Conservation (phyloP, 169 alveolate species). For the Pseudocohnilembus persalinus region DNA sequence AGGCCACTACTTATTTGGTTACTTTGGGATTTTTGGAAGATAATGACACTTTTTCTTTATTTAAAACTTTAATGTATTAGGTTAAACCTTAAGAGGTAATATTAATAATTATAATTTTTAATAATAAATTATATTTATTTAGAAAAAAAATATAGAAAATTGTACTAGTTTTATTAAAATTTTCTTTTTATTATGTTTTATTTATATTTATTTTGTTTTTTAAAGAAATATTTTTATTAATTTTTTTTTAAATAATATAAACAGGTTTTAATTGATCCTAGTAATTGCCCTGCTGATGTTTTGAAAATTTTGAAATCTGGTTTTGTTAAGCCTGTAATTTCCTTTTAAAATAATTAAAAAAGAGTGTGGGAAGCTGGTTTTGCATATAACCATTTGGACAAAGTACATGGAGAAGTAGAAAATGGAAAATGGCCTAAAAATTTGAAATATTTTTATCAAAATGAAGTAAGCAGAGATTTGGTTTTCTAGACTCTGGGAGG, state of each 20-base stretch:
- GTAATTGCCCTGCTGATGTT: constrained; percentile 45
- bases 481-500: constrained; percentile 68
- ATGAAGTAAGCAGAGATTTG: constrained; percentile 42
- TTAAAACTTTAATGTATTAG: constrained; percentile 74
- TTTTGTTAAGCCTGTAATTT: constrained; percentile 53
- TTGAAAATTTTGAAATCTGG: constrained; percentile 53
- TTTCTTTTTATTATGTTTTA: too few species aligned
- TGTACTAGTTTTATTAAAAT: too few species aligned
- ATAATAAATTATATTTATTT: too few species aligned
- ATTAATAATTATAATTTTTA: too few species aligned
- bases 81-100: constrained; percentile 81
- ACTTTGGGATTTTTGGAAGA: constrained; percentile 79
- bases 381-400: constrained; percentile 39
- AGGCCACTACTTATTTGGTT: constrained; percentile 79
- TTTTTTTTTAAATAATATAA: too few species aligned
- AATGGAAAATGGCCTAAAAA: constrained; percentile 15
- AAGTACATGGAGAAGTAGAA: constrained; percentile 26
- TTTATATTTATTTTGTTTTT: too few species aligned
- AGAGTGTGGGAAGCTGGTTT: constrained; percentile 45
- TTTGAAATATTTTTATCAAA: constrained; percentile 4
- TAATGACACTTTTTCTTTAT: constrained; percentile 62
- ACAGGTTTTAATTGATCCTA: constrained; percentile 59
- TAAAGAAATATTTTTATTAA: too few species aligned
- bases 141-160: too few species aligned
- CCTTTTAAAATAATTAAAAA: constrained; percentile 22